Conservation (phyloP, 2,329 filamentous ascomycete genomes). For the Penicillium sp. region DNA sequence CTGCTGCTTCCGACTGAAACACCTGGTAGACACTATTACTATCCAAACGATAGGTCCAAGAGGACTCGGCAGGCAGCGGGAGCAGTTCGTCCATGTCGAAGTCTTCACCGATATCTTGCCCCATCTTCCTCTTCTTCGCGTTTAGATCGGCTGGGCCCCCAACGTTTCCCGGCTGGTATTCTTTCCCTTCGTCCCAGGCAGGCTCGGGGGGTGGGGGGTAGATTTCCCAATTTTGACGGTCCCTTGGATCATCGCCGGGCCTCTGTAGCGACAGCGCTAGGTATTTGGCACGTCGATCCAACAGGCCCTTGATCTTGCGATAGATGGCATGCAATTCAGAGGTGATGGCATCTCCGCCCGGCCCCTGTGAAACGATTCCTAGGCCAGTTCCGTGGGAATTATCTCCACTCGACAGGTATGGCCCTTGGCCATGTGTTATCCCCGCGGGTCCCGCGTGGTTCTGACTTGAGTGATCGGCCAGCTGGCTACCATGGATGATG, state of each 20-base stretch:
- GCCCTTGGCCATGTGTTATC: conserved; percentile 58
- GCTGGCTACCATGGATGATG: conserved; percentile 23
- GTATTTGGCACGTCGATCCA: conserved; percentile 86
- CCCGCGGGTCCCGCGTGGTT: conserved; percentile 53
- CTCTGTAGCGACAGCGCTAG: conserved; percentile 81
- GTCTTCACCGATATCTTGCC: conserved; percentile 87
- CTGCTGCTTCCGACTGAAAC: conserved; percentile 68
- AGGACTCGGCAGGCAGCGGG: conserved; percentile 69
- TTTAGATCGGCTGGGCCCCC: conserved; percentile 45
- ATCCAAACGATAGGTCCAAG: conserved; percentile 77
- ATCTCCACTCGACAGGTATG: conserved; percentile 52
- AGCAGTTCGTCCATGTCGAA: conserved; percentile 78
- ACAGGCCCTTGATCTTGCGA: conserved; percentile 83
- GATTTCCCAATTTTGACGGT: conserved; percentile 78
- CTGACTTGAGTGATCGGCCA: conserved; percentile 48
- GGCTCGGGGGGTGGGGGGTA: conserved; percentile 92
- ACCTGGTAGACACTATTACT: conserved; percentile 89
- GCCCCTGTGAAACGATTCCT: conserved; percentile 60
- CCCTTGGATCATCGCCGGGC: conserved; percentile 81
- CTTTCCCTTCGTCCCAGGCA: conserved; percentile 71
- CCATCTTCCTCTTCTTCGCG: conserved; percentile 73
- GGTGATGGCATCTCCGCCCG: conserved; percentile 76
- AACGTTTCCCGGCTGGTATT: conserved; percentile 36
- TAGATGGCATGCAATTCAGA: conserved; percentile 84
- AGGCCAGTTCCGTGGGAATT: conserved; percentile 60